phyloP scores from a whole-genome alignment of 2,329 filamentous ascomycete species.

The Scopulariopsis brevicaulis region DNA sequence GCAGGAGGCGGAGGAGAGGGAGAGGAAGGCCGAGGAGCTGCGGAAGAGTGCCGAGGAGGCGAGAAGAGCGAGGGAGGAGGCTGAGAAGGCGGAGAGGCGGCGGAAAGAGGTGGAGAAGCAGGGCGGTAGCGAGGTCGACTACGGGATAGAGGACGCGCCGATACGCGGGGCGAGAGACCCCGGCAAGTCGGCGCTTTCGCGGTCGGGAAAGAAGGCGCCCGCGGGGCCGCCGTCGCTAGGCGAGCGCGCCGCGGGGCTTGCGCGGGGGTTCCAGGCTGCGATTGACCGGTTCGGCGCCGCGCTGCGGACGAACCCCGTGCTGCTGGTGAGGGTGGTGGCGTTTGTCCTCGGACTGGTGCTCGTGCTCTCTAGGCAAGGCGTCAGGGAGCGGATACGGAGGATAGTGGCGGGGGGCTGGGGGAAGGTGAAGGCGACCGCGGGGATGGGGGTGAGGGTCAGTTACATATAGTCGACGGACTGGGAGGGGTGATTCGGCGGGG shows the following conservation, averaged over 20 bases:
- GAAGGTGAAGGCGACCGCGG: constrained; percentile 73
- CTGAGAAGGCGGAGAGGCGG: constrained; percentile 42
- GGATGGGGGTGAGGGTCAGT: constrained; percentile 95
- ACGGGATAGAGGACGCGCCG: constrained; percentile 50
- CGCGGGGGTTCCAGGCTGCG: constrained; percentile 37
- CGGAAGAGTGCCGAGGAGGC: constrained; percentile 46
- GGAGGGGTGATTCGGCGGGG: not conserved
- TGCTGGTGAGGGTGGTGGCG: constrained; percentile 53
- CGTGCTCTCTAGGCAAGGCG: constrained; percentile 61
- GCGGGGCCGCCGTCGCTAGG: constrained; percentile 25
- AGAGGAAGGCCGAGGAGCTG: constrained; percentile 44
- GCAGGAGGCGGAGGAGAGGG: constrained; percentile 47
- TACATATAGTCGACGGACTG: constrained; percentile 59
- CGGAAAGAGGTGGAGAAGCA: constrained; percentile 38
- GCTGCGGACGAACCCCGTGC: constrained; percentile 43
- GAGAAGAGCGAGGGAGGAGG: constrained; percentile 41
- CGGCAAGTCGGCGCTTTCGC: constrained; percentile 14
- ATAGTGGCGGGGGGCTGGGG: constrained; percentile 62
- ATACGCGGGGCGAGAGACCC: constrained; percentile 19
- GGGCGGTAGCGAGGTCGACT: constrained; percentile 52
- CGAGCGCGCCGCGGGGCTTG: constrained; percentile 37
- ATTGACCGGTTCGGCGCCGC: constrained; percentile 38
- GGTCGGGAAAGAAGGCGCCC: constrained; percentile 18
- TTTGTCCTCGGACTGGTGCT: constrained; percentile 72
- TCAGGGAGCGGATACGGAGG: constrained; percentile 63